Base-by-base conservation (phyloP, 164 flowering plant species). In the Vitis cinerea region DNA sequence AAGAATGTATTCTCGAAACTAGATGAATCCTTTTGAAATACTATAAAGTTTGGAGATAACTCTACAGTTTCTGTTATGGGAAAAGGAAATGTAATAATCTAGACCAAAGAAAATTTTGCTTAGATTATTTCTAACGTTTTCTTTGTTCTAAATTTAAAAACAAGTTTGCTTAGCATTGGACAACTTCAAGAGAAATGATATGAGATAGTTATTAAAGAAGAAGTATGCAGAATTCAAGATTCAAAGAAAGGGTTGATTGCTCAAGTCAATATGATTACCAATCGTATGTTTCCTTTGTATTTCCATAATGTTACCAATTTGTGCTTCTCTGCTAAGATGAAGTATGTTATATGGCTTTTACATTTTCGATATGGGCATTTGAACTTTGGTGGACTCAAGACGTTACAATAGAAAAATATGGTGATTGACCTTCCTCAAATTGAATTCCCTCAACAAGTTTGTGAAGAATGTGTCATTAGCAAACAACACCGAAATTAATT, bases 281-380 rank as follows among this genome's bases (percentile, higher is more conserved):
- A 70, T 66, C 56, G 67, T 4, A 52, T 70, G 78, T 75, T 75
- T 49, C 63, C 53, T 27, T 59, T 74, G 29, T 23, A 62, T 4
- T 14, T 58, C 13, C n/a, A 30, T 2, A 61, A 50, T 55, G 17
- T n/a, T 2, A 14, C 29, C 23, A 14, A 19, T 55, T 10, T 16
- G 1, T 71, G 63, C 11, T 65, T 71, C 5, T n/a, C 10, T 13
- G 15, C 29, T 31, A 49, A 9, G 7, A 50, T 64, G 50, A 71
- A 57, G 4, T 30, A 64, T 64, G 23, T 23, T 1, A 1, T 1
- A 15, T 1, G 11, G 4, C 7, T 31, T 3, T 31, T 7, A 2
- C 44, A 31, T 31, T 31, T 3, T 7, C 7, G 4, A 7, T 37
- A 15, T 74, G 74, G 67, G 10, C 47, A 16, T 62, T 60, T 68